These are phyloP conservation scores for Stachybotrys chartarum DNA, from an alignment of 2,329 filamentous ascomycete genomes.

Conservation along the genomic window DNA sequence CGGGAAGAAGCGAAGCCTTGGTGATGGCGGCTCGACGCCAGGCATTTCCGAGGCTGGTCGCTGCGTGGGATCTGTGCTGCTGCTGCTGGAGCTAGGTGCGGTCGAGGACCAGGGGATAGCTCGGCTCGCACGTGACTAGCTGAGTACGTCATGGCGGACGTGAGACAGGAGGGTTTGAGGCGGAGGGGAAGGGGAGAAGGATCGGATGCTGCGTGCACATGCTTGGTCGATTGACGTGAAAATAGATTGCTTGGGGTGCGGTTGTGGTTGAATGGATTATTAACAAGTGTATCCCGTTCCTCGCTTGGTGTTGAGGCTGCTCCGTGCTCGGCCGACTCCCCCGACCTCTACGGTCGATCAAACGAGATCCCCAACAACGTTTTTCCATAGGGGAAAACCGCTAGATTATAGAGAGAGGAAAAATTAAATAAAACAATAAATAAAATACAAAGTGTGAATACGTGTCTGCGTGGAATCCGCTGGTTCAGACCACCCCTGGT, in stretches of 20 bases:
- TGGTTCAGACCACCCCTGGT: too few relatives aligned
- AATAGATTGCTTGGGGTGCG: too few relatives aligned
- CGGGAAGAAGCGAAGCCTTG: background rate
- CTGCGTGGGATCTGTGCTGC: too few relatives aligned
- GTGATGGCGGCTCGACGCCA: background rate
- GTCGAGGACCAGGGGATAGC: background rate
- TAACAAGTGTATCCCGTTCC: background rate
- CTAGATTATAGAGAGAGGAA: background rate
- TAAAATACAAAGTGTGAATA: too few relatives aligned
- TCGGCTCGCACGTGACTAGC: background rate
- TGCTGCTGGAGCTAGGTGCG: too few relatives aligned
- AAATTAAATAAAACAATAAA: too few relatives aligned
- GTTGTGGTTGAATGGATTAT: too few relatives aligned
- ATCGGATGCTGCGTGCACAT: background rate
- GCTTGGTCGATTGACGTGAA: too few relatives aligned
- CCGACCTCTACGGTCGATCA: background rate
- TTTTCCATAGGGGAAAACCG: background rate
- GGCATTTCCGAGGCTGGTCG: background rate
- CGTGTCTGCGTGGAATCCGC: too few relatives aligned
- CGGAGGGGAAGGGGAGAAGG: background rate
- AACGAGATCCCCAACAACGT: background rate
- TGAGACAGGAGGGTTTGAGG: background rate
- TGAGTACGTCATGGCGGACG: background rate
- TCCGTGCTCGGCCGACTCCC: background rate
- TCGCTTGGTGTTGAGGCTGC: background rate